Evolutionary conservation across 2,329 filamentous ascomycete species (phyloP), one percentile per base, ranked within the genome.

Genomic region (Aspergillus hortae): DNA sequence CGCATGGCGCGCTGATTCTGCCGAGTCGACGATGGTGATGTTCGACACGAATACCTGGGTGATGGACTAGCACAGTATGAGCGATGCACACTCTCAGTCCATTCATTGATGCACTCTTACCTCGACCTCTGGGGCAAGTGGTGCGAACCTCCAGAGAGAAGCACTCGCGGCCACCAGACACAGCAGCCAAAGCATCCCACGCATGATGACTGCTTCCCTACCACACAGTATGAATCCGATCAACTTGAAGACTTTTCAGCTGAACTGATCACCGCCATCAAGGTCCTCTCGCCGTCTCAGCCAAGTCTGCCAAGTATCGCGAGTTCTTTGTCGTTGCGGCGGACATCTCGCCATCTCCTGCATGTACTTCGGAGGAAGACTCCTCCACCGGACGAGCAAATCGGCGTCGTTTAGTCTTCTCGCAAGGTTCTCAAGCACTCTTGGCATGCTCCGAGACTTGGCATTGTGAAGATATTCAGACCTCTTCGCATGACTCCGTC

Each of bases 341-440:
- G 23, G 23, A 23, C 23, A 23, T 23, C 23, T 23, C 23, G 23
- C 23, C 23, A 23, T 23, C 23, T 5, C 4, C 6, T 23, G 23
- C 2, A 6, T 23, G 23, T 6, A 23, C 23, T 23, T 23, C 5
- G 23, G 23, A 23, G 23, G 5, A 6, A 23, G 23, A 6, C 1
- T 23, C 23, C 1, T 23, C 23, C 23, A 6, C 4, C 23, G 6
- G 23, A 23, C 23, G 23, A 23, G 6, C 23, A 23, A 23, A 6
- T 23, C 23, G 1, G 5, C 5, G 23, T 23, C 23, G 23, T 23
- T 6, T 23, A 23, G 23, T 6, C 23, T 23, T 23, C 47, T 49
- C 51, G 46, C 56, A 56, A 56, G 56, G 56, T 57, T 54, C 56
- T 52, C 56, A 56, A 54, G 48, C 51, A 52, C 27, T 44, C 56